Base-by-base conservation (phyloP, 2,329 filamentous ascomycete genomes). In the Botryotinia convoluta region DNA sequence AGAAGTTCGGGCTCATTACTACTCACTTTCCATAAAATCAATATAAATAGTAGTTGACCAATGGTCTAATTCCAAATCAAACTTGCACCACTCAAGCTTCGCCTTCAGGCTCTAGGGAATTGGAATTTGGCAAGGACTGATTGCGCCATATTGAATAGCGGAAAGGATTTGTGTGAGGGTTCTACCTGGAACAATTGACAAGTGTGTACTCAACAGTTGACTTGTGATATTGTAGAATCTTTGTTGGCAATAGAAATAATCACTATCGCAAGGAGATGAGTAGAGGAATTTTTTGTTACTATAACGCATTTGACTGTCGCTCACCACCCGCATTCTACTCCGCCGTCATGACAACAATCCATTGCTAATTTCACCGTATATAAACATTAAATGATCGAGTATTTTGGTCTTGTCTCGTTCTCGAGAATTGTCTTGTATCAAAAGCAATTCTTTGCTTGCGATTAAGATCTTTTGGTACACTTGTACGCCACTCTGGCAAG, bases 211-310 rank as follows among this genome's bases (percentile, higher is more conserved):
- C 26, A 51, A 51, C 4, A 51, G 3, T 14, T 51, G 48, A 51
- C 48, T 51, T 51, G 4, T 14, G 48, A 3, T 51, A 16, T 51
- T 51, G 0, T n/a, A 51, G 9, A 51, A 2, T 0, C 26, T n/a
- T 1, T 1, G 7, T n/a, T 51, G 48, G 0, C 48, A 2, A 51
- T 1, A n/a, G 0, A n/a, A n/a, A 7, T 10, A 12, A 16, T 51
- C 2, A 51, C 26, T 51, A n/a, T n/a, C 12, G 12, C 26, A 7
- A n/a, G 12, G 26, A 7, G 4, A 2, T 0, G 14, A 4, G 4
- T 2, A n/a, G 12, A 26, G 4, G 48, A 12, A 12, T 6, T n/a
- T 0, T n/a, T 51, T 0, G 22, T 7, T 14, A 0, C 10, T 12
- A 6, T 0, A 14, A n/a, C 48, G 16, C 0, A 3, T 16, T 51